phyloP scores from a whole-genome alignment of 371 early-diverging fungal species.

The Mortierella sp. region DNA sequence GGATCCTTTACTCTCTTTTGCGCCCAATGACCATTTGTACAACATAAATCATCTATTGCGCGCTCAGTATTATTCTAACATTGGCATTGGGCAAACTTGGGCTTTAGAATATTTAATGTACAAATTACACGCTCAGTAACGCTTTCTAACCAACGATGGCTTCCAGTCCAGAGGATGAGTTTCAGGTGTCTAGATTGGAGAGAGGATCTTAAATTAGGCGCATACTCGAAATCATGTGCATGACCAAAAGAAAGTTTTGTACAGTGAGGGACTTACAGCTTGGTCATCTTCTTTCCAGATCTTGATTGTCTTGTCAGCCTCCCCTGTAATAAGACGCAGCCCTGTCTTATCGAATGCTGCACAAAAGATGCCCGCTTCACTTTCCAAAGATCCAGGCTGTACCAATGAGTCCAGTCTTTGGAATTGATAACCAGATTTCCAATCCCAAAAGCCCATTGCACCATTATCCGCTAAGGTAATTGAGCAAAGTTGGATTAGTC shows the following conservation, averaged over 20 bases:
- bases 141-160: slow-evolving; percentile 33
- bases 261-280: slow-evolving; percentile 68
- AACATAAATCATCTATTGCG: too few relatives aligned
- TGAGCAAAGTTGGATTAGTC: neutral
- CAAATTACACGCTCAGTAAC: slow-evolving; percentile 17
- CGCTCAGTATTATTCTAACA: too few relatives aligned
- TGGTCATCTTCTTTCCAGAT: slow-evolving; percentile 90
- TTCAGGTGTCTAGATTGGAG: slow-evolving; percentile 41
- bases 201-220: too few relatives aligned
- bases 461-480: slow-evolving; percentile 85
- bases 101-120: slow-evolving; percentile 58
- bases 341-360: slow-evolving; percentile 97
- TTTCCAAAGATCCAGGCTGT: slow-evolving; percentile 97
- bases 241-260: neutral
- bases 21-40: too few relatives aligned
- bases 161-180: slow-evolving; percentile 48
- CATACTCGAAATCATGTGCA: too few relatives aligned
- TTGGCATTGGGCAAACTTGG: too few relatives aligned
- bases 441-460: slow-evolving; percentile 96
- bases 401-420: slow-evolving; percentile 87
- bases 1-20: too few relatives aligned
- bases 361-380: slow-evolving; percentile 95
- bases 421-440: slow-evolving; percentile 95
- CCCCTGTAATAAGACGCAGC: slow-evolving; percentile 94
- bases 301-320: slow-evolving; percentile 99